Evolutionary conservation across 805 yeast genomes (phyloP), one percentile per base, ranked within the genome.

Genomic region (Diddensiella caesifluorescens): DNA sequence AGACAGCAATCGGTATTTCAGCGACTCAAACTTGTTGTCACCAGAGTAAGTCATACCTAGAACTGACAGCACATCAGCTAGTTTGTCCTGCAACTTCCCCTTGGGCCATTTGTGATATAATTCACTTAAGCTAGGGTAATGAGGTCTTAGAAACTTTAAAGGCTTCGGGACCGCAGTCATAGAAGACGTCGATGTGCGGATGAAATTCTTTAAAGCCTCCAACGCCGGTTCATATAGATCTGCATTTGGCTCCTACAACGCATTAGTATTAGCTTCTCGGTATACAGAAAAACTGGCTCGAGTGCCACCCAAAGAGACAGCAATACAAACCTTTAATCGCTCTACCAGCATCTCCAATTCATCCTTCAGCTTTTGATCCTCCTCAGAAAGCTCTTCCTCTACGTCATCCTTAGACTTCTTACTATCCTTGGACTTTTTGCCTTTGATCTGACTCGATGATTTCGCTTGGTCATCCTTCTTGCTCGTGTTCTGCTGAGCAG

Each of bases 91-190:
- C 10, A 47, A 41, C 39, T 48, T 46, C 39, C 52, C 56, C 36
- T 42, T 55, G 9, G 70, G 64, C 95, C 96, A 87, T 26, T 70
- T 68, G 27, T 75, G 79, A 61, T 81, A 83, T 29, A 84, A 65
- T 41, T 69, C 73, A 25, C 77, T 75, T 55, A 92, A 70, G n/a
- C 71, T 56, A 16, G 81, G 79, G 60, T 81, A 92, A 57, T 79
- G 85, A 5, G 97, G 95, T 57, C 95, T 79, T 50, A 92, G 73
- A 61, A 92, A 92, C 69, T 92, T 94, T 66, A 92, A 75, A 4
- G 99, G 99, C 64, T 92, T 92, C 28, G 99, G 99, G 39, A 92
- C 98, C 2, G 99, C 99, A 1, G 98, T 92, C 97, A 92, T 92
- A 5, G 97, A 89, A 28, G 96, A 85, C 2, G 99, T 92, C 9